phyloP scores from a whole-genome alignment of 768 basidiomycete genomes.

The Melanogaster broomeanus region DNA sequence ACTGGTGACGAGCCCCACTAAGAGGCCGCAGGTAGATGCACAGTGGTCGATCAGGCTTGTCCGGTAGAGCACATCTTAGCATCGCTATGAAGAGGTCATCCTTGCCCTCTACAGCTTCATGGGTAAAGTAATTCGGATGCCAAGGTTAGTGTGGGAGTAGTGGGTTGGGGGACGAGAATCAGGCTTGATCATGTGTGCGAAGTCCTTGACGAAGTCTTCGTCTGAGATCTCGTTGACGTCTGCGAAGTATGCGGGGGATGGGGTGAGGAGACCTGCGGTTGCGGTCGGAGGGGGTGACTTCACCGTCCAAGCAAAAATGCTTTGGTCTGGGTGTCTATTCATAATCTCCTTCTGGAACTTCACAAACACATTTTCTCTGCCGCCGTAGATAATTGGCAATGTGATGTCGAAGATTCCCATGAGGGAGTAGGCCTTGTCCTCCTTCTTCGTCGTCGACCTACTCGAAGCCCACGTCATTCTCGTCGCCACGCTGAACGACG shows the following conservation, averaged over 20 bases:
- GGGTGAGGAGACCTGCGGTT: background rate
- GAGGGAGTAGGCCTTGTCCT: slow-evolving; percentile 5
- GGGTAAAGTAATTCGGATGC: slow-evolving; percentile 1
- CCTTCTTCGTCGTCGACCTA: background rate
- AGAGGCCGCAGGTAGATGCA: slow-evolving; percentile 2
- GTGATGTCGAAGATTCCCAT: slow-evolving; percentile 3
- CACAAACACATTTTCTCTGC: background rate
- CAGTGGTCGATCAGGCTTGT: background rate
- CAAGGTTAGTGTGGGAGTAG: background rate
- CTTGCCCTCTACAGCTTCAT: background rate
- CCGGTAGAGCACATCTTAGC: background rate
- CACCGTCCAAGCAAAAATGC: slow-evolving; percentile 3
- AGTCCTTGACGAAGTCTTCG: background rate
- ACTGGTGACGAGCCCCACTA: background rate
- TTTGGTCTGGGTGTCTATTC: background rate
- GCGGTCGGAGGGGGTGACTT: background rate
- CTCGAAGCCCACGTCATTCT: slow-evolving; percentile 1
- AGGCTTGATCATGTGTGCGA: background rate
- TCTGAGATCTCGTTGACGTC: background rate
- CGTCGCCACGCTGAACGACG: background rate
- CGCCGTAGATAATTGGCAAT: slow-evolving; percentile 3
- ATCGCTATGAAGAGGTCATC: slow-evolving; percentile 3
- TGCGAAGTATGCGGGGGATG: background rate
- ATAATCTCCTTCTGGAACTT: slow-evolving; percentile 1
- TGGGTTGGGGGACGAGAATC: background rate